Base-by-base conservation (phyloP, 176 grass and related monocot genomes). In the Oryza punctata region DNA sequence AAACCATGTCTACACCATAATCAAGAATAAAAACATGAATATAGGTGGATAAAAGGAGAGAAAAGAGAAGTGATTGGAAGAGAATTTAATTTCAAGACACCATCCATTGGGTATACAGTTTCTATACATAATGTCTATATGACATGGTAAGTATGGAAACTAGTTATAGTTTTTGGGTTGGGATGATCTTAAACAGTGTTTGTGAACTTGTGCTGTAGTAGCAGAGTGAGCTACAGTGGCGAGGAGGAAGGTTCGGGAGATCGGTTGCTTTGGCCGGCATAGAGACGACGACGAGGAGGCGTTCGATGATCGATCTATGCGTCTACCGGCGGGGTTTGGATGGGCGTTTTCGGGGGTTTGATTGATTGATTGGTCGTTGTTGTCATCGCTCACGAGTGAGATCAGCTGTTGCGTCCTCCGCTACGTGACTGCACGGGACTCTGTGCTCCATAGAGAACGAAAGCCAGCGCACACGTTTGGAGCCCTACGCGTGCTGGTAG, bases 341-440 rank as follows among this genome's bases (percentile, higher is more conserved):
- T 12, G 32, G 76, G 9, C 57, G 7, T 59, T n/a, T 18, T 7
- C 3, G 49, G 49, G 49, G 18, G 52, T 1, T 1, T 19, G 23
- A 63, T 14, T 37, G 81, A 74, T 45, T 67, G 76, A 26, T 67
- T 38, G 76, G 57, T 61, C 57, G 57, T 61, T 38, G 75, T 14
- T 33, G 52, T 61, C 75, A 6, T 25, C 44, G 69, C 35, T 81
- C 57, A 69, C 77, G 71, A 63, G 65, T 81, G 81, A 80, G 69
- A 59, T 84, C 81, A 75, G 45, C 81, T 6, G 7, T 45, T 9
- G 33, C 75, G 35, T 69, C 5, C 14, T 14, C 25, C 71, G 16
- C 33, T 24, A 61, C 47, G 78, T 54, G 47, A 59, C 52, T 30
- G 25, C 79, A 82, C 69, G 54, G 80, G 69, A 29, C 5, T 40